Percentiles rank a stretch among this genome's conserved stretches.
These are phyloP conservation scores for Aspergillus conjunctus DNA, from an alignment of 495 filamentous ascomycete species.

Conservation along the genomic window DNA sequence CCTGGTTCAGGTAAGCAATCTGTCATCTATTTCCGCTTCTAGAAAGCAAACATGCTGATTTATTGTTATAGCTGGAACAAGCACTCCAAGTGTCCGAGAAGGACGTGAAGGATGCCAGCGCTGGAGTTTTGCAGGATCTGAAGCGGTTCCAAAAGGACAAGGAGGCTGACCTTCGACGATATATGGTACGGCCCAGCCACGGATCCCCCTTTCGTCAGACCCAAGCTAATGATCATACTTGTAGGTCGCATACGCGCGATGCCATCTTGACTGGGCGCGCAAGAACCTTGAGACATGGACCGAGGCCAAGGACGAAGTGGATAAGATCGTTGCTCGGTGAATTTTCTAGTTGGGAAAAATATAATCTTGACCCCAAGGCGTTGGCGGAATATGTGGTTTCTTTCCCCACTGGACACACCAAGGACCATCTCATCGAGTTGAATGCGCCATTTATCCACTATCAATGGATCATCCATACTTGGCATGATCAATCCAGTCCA, in stretches of 20 bases:
- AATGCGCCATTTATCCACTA: background rate
- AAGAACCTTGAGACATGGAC: constrained; percentile 97
- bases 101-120: constrained; percentile 88
- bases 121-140: constrained; percentile 82
- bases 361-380: background rate
- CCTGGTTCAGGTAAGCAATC: constrained; percentile 55
- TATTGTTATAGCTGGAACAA: constrained; percentile 70
- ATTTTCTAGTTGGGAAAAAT: background rate
- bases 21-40: background rate
- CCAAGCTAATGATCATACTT: constrained; percentile 22
- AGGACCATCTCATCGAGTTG: background rate
- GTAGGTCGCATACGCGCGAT: constrained; percentile 89
- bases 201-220: constrained; percentile 7
- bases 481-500: no score
- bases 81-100: constrained; percentile 81
- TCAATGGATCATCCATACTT: background rate
- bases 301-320: constrained; percentile 88
- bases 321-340: constrained; percentile 73
- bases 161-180: constrained; percentile 87
- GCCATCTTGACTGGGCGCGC: constrained; percentile 97
- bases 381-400: background rate
- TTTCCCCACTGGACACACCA: background rate
- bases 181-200: constrained; percentile 78
- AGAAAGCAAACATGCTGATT: constrained; percentile 15
- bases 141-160: constrained; percentile 92